Evolutionary conservation across 345 rosid genomes (phyloP).

Genomic region (Garcia nutans): DNA sequence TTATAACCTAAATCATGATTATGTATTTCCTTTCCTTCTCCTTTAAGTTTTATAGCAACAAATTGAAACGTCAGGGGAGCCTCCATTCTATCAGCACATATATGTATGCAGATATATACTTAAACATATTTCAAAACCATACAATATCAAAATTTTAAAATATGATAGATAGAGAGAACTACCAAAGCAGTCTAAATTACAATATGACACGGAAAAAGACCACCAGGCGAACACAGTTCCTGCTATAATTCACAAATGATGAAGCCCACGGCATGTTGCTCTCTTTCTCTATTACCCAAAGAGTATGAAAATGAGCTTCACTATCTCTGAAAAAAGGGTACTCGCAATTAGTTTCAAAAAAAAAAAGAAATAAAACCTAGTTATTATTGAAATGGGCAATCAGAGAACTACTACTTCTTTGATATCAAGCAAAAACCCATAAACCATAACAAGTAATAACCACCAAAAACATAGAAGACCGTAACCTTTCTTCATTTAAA

Average conservation of each 20-base stretch:
- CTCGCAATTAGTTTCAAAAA: conserved; percentile 1
- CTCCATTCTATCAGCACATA: no score
- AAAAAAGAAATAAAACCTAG: background rate
- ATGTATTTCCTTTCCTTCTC: background rate
- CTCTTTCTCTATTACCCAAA: conserved; percentile 27
- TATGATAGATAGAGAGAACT: conserved; percentile 16
- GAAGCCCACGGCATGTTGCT: conserved; percentile 79
- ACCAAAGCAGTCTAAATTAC: conserved; percentile 42
- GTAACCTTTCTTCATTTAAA: background rate
- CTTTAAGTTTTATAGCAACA: background rate
- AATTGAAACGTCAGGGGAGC: background rate
- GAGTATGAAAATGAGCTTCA: conserved; percentile 5
- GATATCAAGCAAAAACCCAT: background rate
- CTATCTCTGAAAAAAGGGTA: conserved; percentile 26
- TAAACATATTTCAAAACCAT: background rate
- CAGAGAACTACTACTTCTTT: background rate
- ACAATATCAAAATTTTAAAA: background rate
- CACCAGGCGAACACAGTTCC: conserved; percentile 62
- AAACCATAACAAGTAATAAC: background rate
- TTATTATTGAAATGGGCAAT: background rate
- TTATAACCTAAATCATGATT: background rate
- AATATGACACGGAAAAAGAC: conserved; percentile 77
- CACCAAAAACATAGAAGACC: background rate
- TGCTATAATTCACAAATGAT: conserved; percentile 59
- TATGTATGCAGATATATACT: no score